These are phyloP conservation scores for Aspergillus fijiensis DNA, from an alignment of 2,329 filamentous ascomycete genomes.

Conservation along the genomic window DNA sequence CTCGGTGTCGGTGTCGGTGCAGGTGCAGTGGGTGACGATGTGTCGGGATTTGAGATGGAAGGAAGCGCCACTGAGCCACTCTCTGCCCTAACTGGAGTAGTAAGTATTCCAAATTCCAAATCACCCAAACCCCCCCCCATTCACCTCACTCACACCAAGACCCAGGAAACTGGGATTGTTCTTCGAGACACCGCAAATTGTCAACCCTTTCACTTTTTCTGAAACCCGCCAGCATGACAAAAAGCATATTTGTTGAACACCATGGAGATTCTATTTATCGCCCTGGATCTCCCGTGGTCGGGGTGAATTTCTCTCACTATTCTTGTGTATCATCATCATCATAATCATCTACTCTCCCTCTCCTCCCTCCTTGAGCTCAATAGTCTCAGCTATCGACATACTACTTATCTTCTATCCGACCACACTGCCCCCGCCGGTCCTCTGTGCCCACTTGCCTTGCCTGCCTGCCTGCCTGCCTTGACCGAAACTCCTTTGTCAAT, in stretches of 20 bases:
- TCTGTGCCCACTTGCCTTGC: background rate
- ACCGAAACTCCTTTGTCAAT: background rate
- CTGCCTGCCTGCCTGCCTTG: background rate
- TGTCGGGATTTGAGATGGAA: slow-evolving; percentile 5
- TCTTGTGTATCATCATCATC: background rate
- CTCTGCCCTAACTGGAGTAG: slow-evolving; percentile 20
- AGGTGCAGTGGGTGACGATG: slow-evolving; percentile 10
- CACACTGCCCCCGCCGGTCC: background rate
- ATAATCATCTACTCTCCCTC: background rate
- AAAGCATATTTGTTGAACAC: slow-evolving; percentile 12
- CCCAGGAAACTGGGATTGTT: slow-evolving; percentile 11
- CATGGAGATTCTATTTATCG: slow-evolving; percentile 21
- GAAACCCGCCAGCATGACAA: slow-evolving; percentile 18
- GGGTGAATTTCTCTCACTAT: background rate
- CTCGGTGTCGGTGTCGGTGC: background rate
- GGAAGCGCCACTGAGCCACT: slow-evolving; percentile 1
- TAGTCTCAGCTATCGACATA: too few species aligned
- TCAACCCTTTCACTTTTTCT: slow-evolving; percentile 1
- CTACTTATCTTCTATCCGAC: background rate
- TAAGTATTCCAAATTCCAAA: slow-evolving; percentile 27
- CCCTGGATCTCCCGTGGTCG: slow-evolving; percentile 5
- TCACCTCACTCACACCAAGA: background rate
- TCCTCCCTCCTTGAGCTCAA: background rate
- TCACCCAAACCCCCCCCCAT: slow-evolving; percentile 6
- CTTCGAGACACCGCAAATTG: background rate